Conservation (phyloP, 192 early-diverging fungal species). For the Mortierella antarctica region DNA sequence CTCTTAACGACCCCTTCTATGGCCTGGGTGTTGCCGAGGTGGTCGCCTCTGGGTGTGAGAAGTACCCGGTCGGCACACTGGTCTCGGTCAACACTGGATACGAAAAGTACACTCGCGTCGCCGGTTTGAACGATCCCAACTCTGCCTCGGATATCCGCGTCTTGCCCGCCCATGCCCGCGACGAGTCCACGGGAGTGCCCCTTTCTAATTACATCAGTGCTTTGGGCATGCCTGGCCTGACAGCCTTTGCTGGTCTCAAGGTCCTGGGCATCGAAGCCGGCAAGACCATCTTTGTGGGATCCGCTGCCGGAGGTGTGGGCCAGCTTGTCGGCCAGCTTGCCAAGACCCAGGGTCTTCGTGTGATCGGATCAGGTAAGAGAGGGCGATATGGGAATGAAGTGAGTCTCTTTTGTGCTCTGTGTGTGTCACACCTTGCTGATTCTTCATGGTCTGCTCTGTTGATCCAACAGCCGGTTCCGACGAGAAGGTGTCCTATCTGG, state of each 20-base stretch:
- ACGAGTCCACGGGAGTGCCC: slow-evolving; percentile 40
- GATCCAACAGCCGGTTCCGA: slow-evolving; percentile 76
- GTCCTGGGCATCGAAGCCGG: slow-evolving; percentile 78
- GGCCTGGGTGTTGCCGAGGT: slow-evolving; percentile 53
- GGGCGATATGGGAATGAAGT: background rate
- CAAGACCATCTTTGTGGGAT: slow-evolving; percentile 86
- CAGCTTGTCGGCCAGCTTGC: slow-evolving; percentile 85
- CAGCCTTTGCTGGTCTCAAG: slow-evolving; percentile 56
- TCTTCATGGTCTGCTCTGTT: slow-evolving; percentile 2
- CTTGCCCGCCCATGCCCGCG: slow-evolving; percentile 52
- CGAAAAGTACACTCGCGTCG: slow-evolving; percentile 68
- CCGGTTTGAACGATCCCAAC: slow-evolving; percentile 52
- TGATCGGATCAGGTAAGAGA: slow-evolving; percentile 74
- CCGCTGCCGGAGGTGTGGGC: slow-evolving; percentile 88
- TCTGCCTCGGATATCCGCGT: slow-evolving; percentile 57
- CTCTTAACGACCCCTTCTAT: slow-evolving; percentile 11
- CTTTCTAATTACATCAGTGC: slow-evolving; percentile 30
- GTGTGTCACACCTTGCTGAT: background rate
- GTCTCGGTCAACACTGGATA: slow-evolving; percentile 63
- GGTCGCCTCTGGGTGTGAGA: slow-evolving; percentile 56
- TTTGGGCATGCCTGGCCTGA: slow-evolving; percentile 74
- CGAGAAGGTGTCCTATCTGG: slow-evolving; percentile 81
- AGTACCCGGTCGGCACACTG: slow-evolving; percentile 70
- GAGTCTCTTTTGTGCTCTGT: background rate
- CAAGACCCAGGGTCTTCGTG: slow-evolving; percentile 78